These are phyloP conservation scores for Patellifolia procumbens DNA, from an alignment of 179 eudicot genomes.

Conservation along the genomic window DNA sequence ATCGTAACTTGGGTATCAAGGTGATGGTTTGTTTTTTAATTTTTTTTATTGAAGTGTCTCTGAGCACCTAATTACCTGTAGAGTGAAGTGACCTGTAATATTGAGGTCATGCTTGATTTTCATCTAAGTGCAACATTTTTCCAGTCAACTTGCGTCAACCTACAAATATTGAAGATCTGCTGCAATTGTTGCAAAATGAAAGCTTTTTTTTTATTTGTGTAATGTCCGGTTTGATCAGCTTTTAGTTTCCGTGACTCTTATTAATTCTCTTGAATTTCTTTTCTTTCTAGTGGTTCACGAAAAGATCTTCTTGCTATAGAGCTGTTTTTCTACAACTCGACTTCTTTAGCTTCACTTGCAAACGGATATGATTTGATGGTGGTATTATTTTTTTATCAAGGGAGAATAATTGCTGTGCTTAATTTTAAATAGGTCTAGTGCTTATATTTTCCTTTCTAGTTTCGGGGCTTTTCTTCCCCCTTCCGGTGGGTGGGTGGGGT, in stretches of 20 bases:
- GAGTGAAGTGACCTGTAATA: neutral
- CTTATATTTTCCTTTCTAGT: too few species aligned
- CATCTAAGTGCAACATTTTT: neutral
- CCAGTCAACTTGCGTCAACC: neutral
- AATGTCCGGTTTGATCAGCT: neutral
- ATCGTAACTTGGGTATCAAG: conserved; percentile 94
- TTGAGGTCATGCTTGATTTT: neutral
- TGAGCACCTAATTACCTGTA: neutral
- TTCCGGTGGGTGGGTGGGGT: neutral
- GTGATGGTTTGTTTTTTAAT: conserved; percentile 31
- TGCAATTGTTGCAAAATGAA: neutral
- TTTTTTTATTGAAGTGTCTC: neutral
- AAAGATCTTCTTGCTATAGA: neutral
- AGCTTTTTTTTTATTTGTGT: neutral
- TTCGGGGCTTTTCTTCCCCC: neutral
- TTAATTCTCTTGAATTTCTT: neutral
- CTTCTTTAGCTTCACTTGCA: neutral
- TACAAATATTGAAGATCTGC: neutral
- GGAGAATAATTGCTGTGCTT: too few species aligned
- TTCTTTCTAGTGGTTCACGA: neutral
- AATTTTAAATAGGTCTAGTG: too few species aligned
- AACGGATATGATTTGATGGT: neutral
- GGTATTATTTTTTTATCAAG: neutral
- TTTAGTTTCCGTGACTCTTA: neutral
- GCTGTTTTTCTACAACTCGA: neutral